Percentiles rank a stretch among this genome's conserved stretches.
Evolutionary conservation across 2,329 filamentous ascomycete genomes (phyloP).

Genomic region (Pseudopyrenochaeta lycopersici): DNA sequence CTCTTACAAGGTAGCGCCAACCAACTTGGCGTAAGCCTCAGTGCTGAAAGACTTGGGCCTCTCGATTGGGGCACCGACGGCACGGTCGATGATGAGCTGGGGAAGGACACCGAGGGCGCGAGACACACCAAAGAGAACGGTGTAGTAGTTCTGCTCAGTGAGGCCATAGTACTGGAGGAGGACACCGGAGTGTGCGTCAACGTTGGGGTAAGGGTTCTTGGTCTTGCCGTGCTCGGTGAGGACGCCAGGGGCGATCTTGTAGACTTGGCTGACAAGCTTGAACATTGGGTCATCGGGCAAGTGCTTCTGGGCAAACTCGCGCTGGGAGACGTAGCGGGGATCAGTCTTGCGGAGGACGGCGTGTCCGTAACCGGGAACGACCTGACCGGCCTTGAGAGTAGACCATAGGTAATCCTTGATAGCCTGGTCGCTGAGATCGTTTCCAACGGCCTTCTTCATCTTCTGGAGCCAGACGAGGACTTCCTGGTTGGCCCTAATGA

Average conservation of each 20-base stretch:
- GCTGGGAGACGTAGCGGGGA: slow-evolving; percentile 97
- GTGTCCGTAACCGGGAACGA: slow-evolving; percentile 98
- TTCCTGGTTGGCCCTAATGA: slow-evolving; percentile 86
- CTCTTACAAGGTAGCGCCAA: slow-evolving; percentile 84
- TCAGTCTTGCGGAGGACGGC: slow-evolving; percentile 99
- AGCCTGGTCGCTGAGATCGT: slow-evolving; percentile 93
- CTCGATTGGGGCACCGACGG: slow-evolving; percentile 96
- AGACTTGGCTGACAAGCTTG: slow-evolving; percentile 99
- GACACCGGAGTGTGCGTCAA: slow-evolving; percentile 98
- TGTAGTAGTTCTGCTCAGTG: slow-evolving; percentile 99
- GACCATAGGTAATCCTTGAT: slow-evolving; percentile 99
- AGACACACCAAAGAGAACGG: slow-evolving; percentile 98
- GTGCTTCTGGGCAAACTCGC: slow-evolving; percentile 93
- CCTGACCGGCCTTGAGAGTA: slow-evolving; percentile 92
- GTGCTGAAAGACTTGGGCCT: slow-evolving; percentile 99
- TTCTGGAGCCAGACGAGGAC: slow-evolving; percentile 98
- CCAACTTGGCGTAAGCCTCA: slow-evolving; percentile 93
- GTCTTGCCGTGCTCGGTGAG: slow-evolving; percentile 99
- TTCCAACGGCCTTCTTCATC: slow-evolving; percentile 96
- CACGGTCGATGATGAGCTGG: slow-evolving; percentile 99
- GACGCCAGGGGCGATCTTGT: slow-evolving; percentile 99
- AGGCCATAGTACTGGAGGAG: slow-evolving; percentile 99
- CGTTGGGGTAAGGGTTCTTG: slow-evolving; percentile 99
- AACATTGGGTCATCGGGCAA: slow-evolving; percentile 98
- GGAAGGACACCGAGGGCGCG: slow-evolving; percentile 98